These are phyloP conservation scores for Colletotrichum tropicicola DNA, from an alignment of 2,329 filamentous ascomycete genomes.

Conservation along the genomic window DNA sequence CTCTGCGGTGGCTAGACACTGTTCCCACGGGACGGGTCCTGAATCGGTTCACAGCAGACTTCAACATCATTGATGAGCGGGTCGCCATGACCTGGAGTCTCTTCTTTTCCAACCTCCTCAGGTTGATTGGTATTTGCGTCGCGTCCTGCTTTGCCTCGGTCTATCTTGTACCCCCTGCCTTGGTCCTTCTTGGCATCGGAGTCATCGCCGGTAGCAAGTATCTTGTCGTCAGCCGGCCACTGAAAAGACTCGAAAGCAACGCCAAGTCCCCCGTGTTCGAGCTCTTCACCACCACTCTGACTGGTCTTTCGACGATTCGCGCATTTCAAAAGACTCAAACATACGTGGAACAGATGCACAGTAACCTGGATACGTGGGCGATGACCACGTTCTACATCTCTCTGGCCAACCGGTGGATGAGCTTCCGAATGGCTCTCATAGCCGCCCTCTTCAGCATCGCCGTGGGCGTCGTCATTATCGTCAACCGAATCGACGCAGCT, in stretches of 20 bases:
- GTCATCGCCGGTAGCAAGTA: constrained; percentile 44
- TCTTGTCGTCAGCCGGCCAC: constrained; percentile 46
- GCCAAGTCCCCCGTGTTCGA: constrained; percentile 52
- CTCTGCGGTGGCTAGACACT: constrained; percentile 50
- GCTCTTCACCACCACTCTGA: constrained; percentile 49
- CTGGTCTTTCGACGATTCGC: constrained; percentile 51
- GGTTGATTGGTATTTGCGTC: constrained; percentile 33
- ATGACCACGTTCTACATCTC: constrained; percentile 43
- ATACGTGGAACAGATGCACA: constrained; percentile 46
- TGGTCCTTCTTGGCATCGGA: constrained; percentile 41
- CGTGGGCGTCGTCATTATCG: constrained; percentile 71
- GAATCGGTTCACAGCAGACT: constrained; percentile 52
- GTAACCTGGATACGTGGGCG: constrained; percentile 41
- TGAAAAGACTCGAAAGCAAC: constrained; percentile 51
- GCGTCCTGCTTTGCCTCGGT: not conserved
- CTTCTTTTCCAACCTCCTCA: constrained; percentile 37
- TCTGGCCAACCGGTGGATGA: constrained; percentile 45
- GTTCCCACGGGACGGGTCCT: constrained; percentile 50
- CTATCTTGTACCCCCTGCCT: constrained; percentile 27
- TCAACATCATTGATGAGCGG: constrained; percentile 46
- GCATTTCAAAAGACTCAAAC: constrained; percentile 46
- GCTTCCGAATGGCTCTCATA: constrained; percentile 48
- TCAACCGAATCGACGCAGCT: constrained; percentile 54
- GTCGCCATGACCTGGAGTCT: not conserved
- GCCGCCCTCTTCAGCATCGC: constrained; percentile 70